Base-by-base conservation (phyloP, 1,139 yeast species). In the Kluyveromyces marxianus region DNA sequence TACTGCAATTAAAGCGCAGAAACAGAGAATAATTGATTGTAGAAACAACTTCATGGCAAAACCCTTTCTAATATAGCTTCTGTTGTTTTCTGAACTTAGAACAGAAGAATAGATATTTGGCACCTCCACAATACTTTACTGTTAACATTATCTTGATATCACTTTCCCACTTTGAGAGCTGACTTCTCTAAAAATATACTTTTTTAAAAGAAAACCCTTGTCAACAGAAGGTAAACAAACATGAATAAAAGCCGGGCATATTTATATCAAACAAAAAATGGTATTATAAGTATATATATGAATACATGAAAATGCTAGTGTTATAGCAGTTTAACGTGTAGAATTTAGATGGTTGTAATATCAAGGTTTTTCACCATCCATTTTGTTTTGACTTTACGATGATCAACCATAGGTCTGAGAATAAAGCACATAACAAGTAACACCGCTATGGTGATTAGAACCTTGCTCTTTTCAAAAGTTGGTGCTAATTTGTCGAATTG, bases 401-500 rank as follows among this genome's bases (percentile, higher is more conserved):
- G 63, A 29, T 65, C 66, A 2, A 81, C 88, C 66, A 77, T 68
- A n/a, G 90, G 89, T 47, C 74, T 75, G 32, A 81, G 66, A 10
- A 75, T 59, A 3, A 70, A 60, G 49, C 75, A 71, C 2, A 73
- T 72, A 0, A 70, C 65, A 3, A 79, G 48, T 47, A 89, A 69
- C 0, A 74, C 69, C 1, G 67, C 65, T 3, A 90, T 74, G 0
- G 96, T 87, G 4, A 71, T 55, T 7, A 83, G 46, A 45, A 92
- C 74, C 56, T 82, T 83, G 14, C 69, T 59, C 57, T 79, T 83
- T 54, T 83, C 89, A 60, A 92, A 92, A 38, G 72, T 72, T 41
- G 74, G 70, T 39, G 81, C 75, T 58, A 89, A 74, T 49, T 81
- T 71, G 65, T 92, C 98, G 66, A 87, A 90, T 43, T 89, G 86